Evolutionary conservation across 768 basidiomycete genomes (phyloP), one percentile per base, ranked within the genome.

Genomic region (Mrakia gelida): DNA sequence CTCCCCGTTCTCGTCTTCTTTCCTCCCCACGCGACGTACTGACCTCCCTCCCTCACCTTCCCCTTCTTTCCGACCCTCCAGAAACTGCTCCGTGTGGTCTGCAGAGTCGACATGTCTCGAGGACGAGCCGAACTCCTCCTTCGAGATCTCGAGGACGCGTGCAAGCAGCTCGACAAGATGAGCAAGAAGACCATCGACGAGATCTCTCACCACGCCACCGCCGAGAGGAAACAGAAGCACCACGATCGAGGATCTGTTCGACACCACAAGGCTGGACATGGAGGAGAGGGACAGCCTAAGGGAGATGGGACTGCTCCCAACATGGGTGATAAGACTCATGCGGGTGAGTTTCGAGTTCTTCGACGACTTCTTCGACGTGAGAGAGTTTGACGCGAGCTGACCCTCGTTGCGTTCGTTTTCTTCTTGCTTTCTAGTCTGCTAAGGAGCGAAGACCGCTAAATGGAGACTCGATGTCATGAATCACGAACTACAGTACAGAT

Each of bases 101-200:
- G 80, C 41, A 67, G 80, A 75, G 71, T 75, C 71, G 80, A 81
- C 73, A 76, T 81, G 52, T 79, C 78, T 26, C 62, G 78, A 59
- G 77, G 79, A 5, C 63, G 80, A 75, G 75, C 75, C n/a, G 73
- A 77, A 54, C 43, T 67, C 70, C 79, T 81, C 23, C 52, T 81
- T n/a, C 79, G 78, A n/a, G 80, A 81, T 41, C 68, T 81, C 70
- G 76, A 76, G n/a, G 75, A 77, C 49, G 74, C 80, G 6, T 78
- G 76, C 75, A 75, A 76, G 28, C 67, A 79, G 73, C 80, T 81
- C 45, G 80, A 81, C 68, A 52, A 41, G 23, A 80, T 80, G 30
- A 62, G 73, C 74, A 77, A 80, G 59, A 63, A 78, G 18, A 77
- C 68, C 0, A 72, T 81, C 67, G 78, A 80, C 54, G 26, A 71